phyloP scores from a whole-genome alignment of 2,329 filamentous ascomycete species.

The Tolypocladium sp. region DNA sequence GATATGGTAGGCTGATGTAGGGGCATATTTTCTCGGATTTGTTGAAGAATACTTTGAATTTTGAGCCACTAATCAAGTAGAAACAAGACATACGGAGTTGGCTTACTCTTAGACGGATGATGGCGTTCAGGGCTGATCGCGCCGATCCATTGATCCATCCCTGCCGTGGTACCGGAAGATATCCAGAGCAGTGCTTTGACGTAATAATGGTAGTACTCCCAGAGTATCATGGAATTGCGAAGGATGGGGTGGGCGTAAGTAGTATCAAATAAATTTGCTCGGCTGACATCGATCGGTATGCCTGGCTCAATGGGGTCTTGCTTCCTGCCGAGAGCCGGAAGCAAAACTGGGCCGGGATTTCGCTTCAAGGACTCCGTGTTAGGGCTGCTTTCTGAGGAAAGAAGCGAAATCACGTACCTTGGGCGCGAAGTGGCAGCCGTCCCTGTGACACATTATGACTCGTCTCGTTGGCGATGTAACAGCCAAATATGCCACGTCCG shows the following conservation, averaged over 20 bases:
- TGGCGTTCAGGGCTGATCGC: constrained; percentile 22
- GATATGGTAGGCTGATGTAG: constrained; percentile 24
- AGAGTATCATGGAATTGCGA: constrained; percentile 25
- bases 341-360: no score
- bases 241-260: constrained; percentile 32
- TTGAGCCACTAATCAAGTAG: not conserved
- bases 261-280: constrained; percentile 35
- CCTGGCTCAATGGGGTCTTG: constrained; percentile 13
- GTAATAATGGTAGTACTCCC: constrained; percentile 31
- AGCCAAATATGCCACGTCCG: no score
- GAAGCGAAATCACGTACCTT: no score
- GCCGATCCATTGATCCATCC: constrained; percentile 33
- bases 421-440: no score
- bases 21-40: constrained; percentile 26
- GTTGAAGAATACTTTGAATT: constrained; percentile 26
- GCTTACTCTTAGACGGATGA: constrained; percentile 15
- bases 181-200: constrained; percentile 23
- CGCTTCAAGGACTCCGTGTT: no score
- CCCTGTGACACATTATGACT: no score
- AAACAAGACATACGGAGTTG: not conserved
- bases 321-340: no score
- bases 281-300: constrained; percentile 30
- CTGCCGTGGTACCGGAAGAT: constrained; percentile 25
- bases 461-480: no score
- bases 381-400: no score